Evolutionary conservation across 257 asterid genomes (phyloP).

Genomic region (Nicotiana undulata): DNA sequence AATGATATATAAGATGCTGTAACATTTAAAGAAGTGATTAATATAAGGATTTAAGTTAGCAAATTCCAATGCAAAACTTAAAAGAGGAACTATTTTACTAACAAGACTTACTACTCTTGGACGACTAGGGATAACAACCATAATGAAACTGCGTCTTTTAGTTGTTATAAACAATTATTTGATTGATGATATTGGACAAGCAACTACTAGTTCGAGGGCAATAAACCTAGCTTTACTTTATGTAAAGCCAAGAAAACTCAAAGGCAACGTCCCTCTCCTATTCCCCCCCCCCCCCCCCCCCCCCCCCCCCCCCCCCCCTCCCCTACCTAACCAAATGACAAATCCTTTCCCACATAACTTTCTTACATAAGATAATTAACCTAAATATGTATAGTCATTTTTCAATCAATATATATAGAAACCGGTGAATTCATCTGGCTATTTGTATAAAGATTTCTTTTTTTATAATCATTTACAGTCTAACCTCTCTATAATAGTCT

Average conservation of each 20-base stretch:
- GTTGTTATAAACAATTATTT: slow-evolving; percentile 5
- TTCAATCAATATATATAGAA: too few relatives aligned
- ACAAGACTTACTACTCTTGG: slow-evolving; percentile 8
- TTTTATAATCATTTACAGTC: too few relatives aligned
- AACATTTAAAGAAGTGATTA: not conserved
- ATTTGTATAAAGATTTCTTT: too few relatives aligned
- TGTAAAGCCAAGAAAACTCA: slow-evolving; percentile 18
- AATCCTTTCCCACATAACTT: not conserved
- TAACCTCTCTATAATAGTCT: too few relatives aligned
- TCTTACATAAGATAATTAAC: not conserved
- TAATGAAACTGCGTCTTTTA: not conserved
- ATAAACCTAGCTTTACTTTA: slow-evolving; percentile 26
- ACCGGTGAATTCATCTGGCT: rapidly evolving
- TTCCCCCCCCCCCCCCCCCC: slow-evolving; percentile 19
- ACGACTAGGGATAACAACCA: slow-evolving; percentile 10
- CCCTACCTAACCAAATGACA: slow-evolving; percentile 22
- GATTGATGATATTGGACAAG: slow-evolving; percentile 4
- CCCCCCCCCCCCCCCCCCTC: too few relatives aligned
- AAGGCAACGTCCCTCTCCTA: slow-evolving; percentile 43
- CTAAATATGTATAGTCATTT: too few relatives aligned
- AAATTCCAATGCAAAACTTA: not conserved
- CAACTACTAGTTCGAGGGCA: slow-evolving; percentile 33
- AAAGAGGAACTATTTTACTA: not conserved
- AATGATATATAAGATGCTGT: not conserved
- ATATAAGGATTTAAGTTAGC: not conserved